A percentile compares a stretch with the other conserved stretches of the same genome.
Evolutionary conservation across 257 asterid genomes (phyloP).

Genomic region (Penstemon eatonii): DNA sequence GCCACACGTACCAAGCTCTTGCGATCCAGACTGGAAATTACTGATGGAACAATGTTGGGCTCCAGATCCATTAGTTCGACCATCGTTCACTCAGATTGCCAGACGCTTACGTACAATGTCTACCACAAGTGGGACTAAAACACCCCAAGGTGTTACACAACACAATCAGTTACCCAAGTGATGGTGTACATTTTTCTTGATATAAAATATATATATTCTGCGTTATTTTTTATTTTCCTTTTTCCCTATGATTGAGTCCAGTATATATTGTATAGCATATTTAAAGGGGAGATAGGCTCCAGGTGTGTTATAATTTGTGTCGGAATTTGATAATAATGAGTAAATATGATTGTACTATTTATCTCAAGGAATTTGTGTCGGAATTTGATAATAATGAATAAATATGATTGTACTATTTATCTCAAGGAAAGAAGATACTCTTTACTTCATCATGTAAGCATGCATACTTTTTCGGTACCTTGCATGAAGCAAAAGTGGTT

Average conservation of each 20-base stretch:
- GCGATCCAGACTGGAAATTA: slow-evolving; percentile 76
- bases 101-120: slow-evolving; percentile 73
- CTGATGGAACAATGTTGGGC: slow-evolving; percentile 99
- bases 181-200: background rate
- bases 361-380: background rate
- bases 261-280: background rate
- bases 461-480: too few species aligned
- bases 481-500: too few species aligned
- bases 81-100: slow-evolving; percentile 82
- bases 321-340: background rate
- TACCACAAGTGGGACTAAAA: slow-evolving; percentile 2
- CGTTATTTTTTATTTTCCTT: background rate
- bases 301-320: background rate
- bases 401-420: background rate
- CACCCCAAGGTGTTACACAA: background rate
- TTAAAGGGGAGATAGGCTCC: too few species aligned
- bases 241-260: background rate
- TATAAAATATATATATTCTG: background rate
- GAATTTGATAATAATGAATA: background rate
- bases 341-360: background rate
- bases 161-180: background rate
- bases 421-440: background rate
- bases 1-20: slow-evolving; percentile 73
- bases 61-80: slow-evolving; percentile 77
- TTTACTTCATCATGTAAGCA: too few species aligned